Conservation (phyloP, 2,329 filamentous ascomycete species). For the Huntiella decipiens region DNA sequence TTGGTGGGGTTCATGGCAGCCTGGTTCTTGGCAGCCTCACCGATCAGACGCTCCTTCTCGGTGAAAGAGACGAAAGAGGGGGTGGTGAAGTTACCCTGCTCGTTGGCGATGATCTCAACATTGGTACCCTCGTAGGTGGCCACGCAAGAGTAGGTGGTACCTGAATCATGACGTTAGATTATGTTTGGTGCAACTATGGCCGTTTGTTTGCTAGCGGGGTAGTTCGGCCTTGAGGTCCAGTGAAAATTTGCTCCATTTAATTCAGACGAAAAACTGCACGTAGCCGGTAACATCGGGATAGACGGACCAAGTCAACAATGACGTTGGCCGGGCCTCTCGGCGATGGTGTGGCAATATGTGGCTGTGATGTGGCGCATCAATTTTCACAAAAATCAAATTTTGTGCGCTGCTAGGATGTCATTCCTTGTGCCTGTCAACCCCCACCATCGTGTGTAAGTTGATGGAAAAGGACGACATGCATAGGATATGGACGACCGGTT, state of each 20-base stretch:
- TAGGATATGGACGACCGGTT: no score
- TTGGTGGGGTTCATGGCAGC: constrained; percentile 97
- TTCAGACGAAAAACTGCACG: no score
- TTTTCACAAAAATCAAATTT: constrained; percentile 5
- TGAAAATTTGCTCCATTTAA: no score
- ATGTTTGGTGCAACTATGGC: no score
- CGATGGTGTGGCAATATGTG: not conserved
- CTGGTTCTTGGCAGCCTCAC: constrained; percentile 99
- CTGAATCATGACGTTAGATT: constrained; percentile 25
- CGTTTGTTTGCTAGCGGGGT: no score
- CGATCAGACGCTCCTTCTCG: constrained; percentile 94
- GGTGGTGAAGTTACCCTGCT: constrained; percentile 98
- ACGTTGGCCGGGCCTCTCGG: no score
- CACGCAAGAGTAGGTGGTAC: constrained; percentile 99
- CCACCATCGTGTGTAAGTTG: no score
- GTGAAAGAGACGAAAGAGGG: constrained; percentile 99
- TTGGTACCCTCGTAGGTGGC: constrained; percentile 98
- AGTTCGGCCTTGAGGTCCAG: no score
- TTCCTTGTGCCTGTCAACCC: not conserved
- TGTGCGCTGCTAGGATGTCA: constrained; percentile 1
- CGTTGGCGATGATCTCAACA: constrained; percentile 99
- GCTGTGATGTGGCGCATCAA: not conserved
- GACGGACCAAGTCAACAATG: no score
- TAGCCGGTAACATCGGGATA: no score
- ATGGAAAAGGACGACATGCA: no score